phyloP scores from a whole-genome alignment of 306 rosid genomes.

The Fragaria ananassa region DNA sequence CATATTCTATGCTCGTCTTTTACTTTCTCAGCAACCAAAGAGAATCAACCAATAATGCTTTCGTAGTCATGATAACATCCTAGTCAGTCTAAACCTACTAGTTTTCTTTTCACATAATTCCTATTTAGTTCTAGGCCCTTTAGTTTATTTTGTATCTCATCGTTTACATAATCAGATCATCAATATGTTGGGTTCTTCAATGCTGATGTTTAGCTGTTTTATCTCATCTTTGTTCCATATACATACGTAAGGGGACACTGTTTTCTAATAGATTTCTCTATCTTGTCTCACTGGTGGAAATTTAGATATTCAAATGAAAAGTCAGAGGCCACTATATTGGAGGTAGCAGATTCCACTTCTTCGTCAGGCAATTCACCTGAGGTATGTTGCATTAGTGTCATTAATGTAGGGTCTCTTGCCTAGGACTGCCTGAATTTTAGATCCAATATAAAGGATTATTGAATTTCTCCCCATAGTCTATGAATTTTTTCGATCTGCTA shows the following conservation, averaged over 20 bases:
- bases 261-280: neutral
- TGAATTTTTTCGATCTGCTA: neutral
- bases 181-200: neutral
- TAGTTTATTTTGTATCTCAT: neutral
- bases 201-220: neutral
- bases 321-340: constrained; percentile 50
- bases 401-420: neutral
- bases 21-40: neutral
- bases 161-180: neutral
- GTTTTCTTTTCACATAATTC: neutral
- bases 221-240: neutral
- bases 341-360: constrained; percentile 39
- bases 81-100: neutral
- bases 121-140: constrained; percentile 6
- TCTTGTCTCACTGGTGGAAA: neutral
- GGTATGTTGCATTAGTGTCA: constrained; percentile 27
- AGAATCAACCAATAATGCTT: neutral
- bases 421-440: neutral
- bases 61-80: constrained; percentile 1
- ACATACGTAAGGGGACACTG: neutral
- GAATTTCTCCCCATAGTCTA: neutral
- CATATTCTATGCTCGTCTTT: neutral
- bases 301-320: constrained; percentile 84
- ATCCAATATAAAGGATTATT: neutral
- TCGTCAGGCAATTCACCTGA: constrained; percentile 42